A percentile compares a stretch with the other conserved stretches of the same genome.
phyloP scores from a whole-genome alignment of 1,139 yeast genomes.

The Maudiozyma humilis region DNA sequence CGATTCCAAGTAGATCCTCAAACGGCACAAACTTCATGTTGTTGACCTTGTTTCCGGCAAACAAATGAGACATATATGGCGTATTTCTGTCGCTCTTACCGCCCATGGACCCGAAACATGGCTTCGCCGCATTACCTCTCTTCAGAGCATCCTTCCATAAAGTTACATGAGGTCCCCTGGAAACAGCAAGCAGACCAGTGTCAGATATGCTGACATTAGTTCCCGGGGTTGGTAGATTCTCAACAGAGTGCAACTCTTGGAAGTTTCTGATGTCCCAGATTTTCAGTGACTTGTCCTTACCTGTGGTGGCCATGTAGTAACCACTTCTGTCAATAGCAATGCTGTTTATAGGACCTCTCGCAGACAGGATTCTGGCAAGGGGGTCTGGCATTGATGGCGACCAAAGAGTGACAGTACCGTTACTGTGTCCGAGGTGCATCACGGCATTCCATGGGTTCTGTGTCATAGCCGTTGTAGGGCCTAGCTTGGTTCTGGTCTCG shows the following conservation, averaged over 20 bases:
- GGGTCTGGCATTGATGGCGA: constrained; percentile 86
- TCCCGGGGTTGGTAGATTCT: constrained; percentile 81
- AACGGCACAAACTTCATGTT: constrained; percentile 76
- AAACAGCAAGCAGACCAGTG: constrained; percentile 74
- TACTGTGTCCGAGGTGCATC: constrained; percentile 85
- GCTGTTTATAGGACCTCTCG: constrained; percentile 82
- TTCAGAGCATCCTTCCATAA: constrained; percentile 73
- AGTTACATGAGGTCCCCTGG: constrained; percentile 93
- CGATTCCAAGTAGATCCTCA: constrained; percentile 90
- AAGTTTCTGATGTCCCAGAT: constrained; percentile 91
- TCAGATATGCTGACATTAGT: constrained; percentile 74
- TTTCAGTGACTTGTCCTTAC: constrained; percentile 76
- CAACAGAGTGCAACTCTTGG: constrained; percentile 54
- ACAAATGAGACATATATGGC: constrained; percentile 87
- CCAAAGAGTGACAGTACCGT: constrained; percentile 92
- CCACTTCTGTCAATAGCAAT: constrained; percentile 89
- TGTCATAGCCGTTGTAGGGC: constrained; percentile 80
- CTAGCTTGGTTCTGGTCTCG: constrained; percentile 78
- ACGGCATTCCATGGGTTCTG: constrained; percentile 96
- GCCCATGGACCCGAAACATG: constrained; percentile 35
- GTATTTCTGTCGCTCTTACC: constrained; percentile 36
- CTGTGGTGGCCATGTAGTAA: constrained; percentile 86
- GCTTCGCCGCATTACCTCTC: constrained; percentile 33
- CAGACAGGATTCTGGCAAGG: constrained; percentile 68
- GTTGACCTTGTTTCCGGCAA: constrained; percentile 69